Evolutionary conservation across 306 rosid genomes (phyloP).

Genomic region (Prunus kanzakura): DNA sequence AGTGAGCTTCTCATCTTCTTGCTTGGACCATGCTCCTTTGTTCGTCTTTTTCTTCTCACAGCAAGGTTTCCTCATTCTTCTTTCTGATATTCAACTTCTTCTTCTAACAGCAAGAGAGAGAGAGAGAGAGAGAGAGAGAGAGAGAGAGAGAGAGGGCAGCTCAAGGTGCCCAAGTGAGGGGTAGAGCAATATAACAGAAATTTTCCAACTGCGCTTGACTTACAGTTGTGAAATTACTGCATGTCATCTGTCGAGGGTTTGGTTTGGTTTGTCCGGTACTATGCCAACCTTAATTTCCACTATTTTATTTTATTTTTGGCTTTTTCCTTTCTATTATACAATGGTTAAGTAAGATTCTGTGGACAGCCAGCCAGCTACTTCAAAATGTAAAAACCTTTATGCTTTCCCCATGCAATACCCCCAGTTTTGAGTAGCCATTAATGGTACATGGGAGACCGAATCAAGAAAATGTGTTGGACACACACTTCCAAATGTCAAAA

Average conservation of each 20-base stretch:
- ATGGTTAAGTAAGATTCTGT: too few species aligned
- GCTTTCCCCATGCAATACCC: too few species aligned
- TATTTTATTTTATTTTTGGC: not conserved
- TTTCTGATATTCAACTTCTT: not conserved
- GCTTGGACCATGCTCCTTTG: constrained; percentile 82
- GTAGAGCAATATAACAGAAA: not conserved
- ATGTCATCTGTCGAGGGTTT: not conserved
- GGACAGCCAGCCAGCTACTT: not conserved
- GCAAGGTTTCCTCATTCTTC: constrained; percentile 53
- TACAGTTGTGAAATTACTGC: not conserved
- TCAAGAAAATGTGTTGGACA: not conserved
- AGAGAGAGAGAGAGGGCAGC: not conserved
- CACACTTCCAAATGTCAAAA: not conserved
- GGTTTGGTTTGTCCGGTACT: not conserved
- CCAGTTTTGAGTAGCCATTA: not conserved
- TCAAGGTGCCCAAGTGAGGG: not conserved
- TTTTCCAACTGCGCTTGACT: constrained; percentile 8
- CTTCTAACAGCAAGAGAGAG: not conserved
- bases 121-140: not conserved
- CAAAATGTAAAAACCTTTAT: not conserved
- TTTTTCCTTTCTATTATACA: not conserved
- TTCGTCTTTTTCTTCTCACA: constrained; percentile 71
- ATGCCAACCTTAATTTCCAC: not conserved
- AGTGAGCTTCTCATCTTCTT: constrained; percentile 69
- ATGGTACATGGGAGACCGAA: not conserved